A percentile compares a stretch with the other conserved stretches of the same genome.
Evolutionary conservation across 257 asterid species (phyloP).

Genomic region (Solanum pimpinellifolium): DNA sequence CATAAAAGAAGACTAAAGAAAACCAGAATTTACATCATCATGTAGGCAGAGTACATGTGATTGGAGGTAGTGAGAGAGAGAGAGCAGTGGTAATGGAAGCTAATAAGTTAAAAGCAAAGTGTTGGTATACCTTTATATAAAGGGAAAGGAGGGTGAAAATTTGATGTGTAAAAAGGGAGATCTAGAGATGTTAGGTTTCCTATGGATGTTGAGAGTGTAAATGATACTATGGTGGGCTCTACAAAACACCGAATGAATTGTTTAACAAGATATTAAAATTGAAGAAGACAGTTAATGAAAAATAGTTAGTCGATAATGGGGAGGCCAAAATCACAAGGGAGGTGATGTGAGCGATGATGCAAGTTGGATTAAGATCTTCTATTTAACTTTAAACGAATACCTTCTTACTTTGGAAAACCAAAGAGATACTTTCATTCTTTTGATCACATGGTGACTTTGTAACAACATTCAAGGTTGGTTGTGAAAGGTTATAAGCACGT

Average conservation of each 20-base stretch:
- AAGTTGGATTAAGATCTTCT: conserved; percentile 1
- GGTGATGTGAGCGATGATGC: neutral
- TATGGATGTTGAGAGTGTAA: neutral
- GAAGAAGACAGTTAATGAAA: neutral
- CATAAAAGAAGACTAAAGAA: neutral
- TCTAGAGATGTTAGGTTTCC: neutral
- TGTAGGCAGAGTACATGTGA: neutral
- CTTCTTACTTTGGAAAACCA: neutral
- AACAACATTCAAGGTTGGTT: neutral
- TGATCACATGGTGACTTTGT: neutral
- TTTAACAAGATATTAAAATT: neutral
- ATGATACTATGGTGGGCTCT: neutral
- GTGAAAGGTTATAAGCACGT: neutral
- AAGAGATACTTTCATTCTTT: neutral
- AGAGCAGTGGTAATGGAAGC: neutral
- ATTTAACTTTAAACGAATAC: neutral
- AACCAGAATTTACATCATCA: neutral
- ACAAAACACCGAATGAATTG: neutral
- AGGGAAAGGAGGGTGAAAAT: neutral
- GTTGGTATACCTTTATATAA: neutral
- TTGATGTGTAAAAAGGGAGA: neutral
- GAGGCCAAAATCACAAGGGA: neutral
- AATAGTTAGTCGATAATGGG: neutral
- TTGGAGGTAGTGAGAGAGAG: neutral
- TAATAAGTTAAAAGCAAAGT: neutral